A percentile compares a stretch with the other conserved stretches of the same genome.
These are phyloP conservation scores for Delphinella strobiligena DNA, from an alignment of 2,329 filamentous ascomycete species.

Conservation along the genomic window DNA sequence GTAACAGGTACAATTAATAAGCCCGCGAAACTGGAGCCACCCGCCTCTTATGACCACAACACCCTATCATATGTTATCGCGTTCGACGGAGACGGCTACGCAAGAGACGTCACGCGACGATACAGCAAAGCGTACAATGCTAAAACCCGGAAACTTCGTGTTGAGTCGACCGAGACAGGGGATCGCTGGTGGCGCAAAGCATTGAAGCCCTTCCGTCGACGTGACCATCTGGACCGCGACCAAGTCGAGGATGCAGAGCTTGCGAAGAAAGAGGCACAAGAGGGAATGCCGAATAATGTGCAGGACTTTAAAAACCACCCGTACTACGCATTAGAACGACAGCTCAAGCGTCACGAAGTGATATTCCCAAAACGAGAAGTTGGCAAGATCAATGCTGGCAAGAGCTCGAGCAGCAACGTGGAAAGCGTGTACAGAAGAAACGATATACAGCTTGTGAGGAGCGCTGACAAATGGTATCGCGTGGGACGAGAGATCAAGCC, in stretches of 20 bases:
- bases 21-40: constrained; percentile 67
- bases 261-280: constrained; percentile 54
- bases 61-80: constrained; percentile 71
- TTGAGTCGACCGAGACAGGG: constrained; percentile 54
- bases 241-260: constrained; percentile 75
- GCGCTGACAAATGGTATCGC: constrained; percentile 82
- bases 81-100: constrained; percentile 68
- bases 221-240: constrained; percentile 49
- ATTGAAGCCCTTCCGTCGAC: constrained; percentile 32
- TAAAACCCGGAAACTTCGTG: constrained; percentile 71
- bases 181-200: constrained; percentile 43
- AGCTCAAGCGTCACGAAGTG: constrained; percentile 73
- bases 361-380: constrained; percentile 59
- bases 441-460: constrained; percentile 69
- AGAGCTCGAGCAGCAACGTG: constrained; percentile 30
- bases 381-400: constrained; percentile 64
- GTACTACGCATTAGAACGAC: constrained; percentile 61
- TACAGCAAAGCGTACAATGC: constrained; percentile 84
- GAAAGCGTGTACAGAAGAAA: constrained; percentile 72
- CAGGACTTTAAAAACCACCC: constrained; percentile 30
- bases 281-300: constrained; percentile 41
- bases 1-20: constrained; percentile 72
- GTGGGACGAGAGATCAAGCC: constrained; percentile 64
- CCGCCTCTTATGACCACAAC: constrained; percentile 64
- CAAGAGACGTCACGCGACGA: constrained; percentile 72